These are phyloP conservation scores for Taiozyma sp. DNA, from an alignment of 1,139 yeast genomes.

Conservation along the genomic window DNA sequence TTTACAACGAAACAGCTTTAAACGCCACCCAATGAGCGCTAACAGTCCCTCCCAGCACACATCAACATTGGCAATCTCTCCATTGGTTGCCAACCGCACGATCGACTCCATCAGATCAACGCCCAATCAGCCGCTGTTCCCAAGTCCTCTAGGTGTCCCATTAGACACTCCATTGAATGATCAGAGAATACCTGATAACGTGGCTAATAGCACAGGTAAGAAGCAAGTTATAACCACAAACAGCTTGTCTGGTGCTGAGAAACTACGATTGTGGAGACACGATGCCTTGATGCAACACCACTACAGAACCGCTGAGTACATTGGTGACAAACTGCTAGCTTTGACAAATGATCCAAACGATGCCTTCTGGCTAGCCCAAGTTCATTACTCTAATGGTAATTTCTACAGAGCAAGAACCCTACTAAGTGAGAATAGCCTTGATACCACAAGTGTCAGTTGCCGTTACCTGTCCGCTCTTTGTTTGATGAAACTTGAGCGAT, in stretches of 20 bases:
- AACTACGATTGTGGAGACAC: conserved; percentile 86
- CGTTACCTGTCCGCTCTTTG: conserved; percentile 79
- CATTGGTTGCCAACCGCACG: conserved; percentile 24
- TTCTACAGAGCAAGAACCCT: conserved; percentile 75
- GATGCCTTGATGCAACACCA: conserved; percentile 94
- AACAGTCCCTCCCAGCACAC: conserved; percentile 31
- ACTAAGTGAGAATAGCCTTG: conserved; percentile 34
- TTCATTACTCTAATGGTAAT: conserved; percentile 63
- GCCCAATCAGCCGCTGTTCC: conserved; percentile 23
- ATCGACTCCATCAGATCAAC: conserved; percentile 20
- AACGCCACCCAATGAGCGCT: not conserved
- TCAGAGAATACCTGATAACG: conserved; percentile 2
- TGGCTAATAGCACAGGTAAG: not conserved
- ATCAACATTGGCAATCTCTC: conserved; percentile 28
- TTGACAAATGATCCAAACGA: conserved; percentile 78
- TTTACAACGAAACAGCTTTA: not conserved
- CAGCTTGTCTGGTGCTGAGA: conserved; percentile 65
- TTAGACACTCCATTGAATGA: conserved; percentile 4
- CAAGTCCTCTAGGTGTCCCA: conserved; percentile 21
- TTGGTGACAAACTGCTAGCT: conserved; percentile 86
- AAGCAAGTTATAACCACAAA: not conserved
- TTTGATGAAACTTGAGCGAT: conserved; percentile 62
- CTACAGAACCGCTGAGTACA: conserved; percentile 80
- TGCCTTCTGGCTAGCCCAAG: conserved; percentile 96
- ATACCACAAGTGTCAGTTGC: conserved; percentile 57